phyloP scores from a whole-genome alignment of 441 rosid genomes.

The Erodium moschatum region DNA sequence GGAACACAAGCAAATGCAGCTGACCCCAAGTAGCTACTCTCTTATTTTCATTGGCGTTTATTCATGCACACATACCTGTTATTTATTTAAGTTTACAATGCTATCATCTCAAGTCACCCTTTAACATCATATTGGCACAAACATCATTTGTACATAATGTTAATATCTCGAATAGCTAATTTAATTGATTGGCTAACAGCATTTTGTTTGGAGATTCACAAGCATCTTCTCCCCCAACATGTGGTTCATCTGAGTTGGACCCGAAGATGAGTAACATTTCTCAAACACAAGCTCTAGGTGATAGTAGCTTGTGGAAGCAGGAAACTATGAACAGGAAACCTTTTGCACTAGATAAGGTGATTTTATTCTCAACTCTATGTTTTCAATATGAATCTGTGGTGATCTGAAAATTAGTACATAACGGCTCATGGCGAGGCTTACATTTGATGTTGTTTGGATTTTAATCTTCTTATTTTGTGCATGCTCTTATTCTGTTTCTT shows the following conservation, averaged over 20 bases:
- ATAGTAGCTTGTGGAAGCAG: constrained; percentile 47
- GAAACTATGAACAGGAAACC: constrained; percentile 71
- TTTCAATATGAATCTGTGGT: neutral
- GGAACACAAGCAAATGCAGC: constrained; percentile 33
- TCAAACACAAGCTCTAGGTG: constrained; percentile 37
- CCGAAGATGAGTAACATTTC: constrained; percentile 33
- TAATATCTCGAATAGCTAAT: neutral
- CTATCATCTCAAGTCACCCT: neutral
- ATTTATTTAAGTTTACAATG: neutral
- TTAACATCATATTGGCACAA: neutral
- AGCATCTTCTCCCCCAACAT: constrained; percentile 29
- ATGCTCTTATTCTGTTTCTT: constrained; percentile 2
- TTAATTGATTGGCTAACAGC: constrained; percentile 14
- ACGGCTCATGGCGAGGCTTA: neutral
- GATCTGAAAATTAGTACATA: neutral
- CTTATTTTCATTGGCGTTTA: constrained; percentile 9
- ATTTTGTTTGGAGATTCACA: constrained; percentile 31
- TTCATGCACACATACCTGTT: neutral
- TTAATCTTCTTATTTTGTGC: neutral
- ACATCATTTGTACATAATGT: neutral
- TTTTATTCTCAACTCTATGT: constrained; percentile 7
- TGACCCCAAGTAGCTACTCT: constrained; percentile 34
- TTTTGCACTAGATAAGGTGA: constrained; percentile 90
- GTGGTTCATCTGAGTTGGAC: constrained; percentile 35
- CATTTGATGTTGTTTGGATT: neutral